Evolutionary conservation across 805 yeast genomes (phyloP), one percentile per base, ranked within the genome.

Genomic region (Metschnikowia reukaufii): DNA sequence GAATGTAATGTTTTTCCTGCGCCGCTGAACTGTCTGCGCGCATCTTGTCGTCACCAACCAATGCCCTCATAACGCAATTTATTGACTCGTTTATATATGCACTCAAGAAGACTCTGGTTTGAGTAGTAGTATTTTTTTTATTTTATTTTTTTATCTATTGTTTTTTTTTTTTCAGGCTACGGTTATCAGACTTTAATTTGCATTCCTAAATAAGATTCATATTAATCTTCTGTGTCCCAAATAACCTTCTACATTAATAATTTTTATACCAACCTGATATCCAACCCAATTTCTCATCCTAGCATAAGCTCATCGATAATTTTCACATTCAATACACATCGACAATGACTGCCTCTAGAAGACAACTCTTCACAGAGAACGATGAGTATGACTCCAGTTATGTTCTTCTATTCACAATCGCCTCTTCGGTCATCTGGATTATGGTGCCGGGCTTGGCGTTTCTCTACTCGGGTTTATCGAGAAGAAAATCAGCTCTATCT

Each of bases 381-480:
- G 59, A 57, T 12, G 58, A 57, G 27, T 62, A 56, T 27, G 54
- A 50, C 38, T 41, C 49, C 39, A 54, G 57, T 41, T 53, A 51
- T 31, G 56, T 55, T 36, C 45, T 56, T 4, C 53, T 83, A 54
- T 74, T 85, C 53, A 68, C 84, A 13, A 58, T 82, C 7, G 85
- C 86, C 30, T 74, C 87, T 1, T 80, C 87, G 19, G 62, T 88
- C 59, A 96, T 91, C 43, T 79, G 92, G 70, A 74, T 91, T 57
- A 92, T 92, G 98, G 81, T 92, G 21, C 97, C 97, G 16, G 98
- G 97, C 15, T 79, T 92, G 58, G 97, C 95, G 2, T 88, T 91
- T 62, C 74, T 92, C 33, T 92, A 92, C 66, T 84, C 96, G 9
- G 99, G 98, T 13, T 74, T 91, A 51, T 92, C 96, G 10, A 74